Conservation (phyloP, 768 basidiomycete genomes). For the Kwoniella sp. region DNA sequence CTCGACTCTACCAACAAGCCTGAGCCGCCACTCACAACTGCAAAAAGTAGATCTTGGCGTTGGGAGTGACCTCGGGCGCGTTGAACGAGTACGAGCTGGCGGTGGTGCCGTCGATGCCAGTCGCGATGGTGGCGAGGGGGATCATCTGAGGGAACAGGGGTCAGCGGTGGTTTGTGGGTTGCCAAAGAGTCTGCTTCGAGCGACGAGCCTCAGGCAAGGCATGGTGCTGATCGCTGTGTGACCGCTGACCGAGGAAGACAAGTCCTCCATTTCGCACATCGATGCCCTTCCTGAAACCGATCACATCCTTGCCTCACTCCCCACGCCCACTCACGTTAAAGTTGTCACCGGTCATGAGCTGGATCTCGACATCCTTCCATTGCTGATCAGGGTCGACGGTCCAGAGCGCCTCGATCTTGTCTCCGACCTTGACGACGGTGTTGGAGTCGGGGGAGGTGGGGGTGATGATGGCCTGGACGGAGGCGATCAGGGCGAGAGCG, state of each 20-base stretch:
- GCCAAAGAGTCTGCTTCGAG: too few relatives aligned
- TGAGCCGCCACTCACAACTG: constrained; percentile 32
- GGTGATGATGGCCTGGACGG: constrained; percentile 21
- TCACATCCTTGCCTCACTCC: too few relatives aligned
- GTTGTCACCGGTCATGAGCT: constrained; percentile 47
- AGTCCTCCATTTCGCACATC: too few relatives aligned
- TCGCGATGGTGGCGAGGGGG: constrained; percentile 24
- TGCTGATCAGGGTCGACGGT: constrained; percentile 28
- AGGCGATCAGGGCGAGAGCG: constrained; percentile 12
- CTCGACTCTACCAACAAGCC: too few relatives aligned
- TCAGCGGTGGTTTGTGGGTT: too few relatives aligned
- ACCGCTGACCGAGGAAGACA: too few relatives aligned
- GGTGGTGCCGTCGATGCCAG: constrained; percentile 39
- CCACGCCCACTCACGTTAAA: constrained; percentile 23
- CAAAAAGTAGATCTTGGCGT: constrained; percentile 47
- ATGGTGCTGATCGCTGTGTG: too few relatives aligned
- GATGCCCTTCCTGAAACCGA: too few relatives aligned
- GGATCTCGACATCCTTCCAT: constrained; percentile 38
- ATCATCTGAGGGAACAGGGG: constrained; percentile 22
- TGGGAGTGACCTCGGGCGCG: constrained; percentile 41
- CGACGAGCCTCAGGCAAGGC: too few relatives aligned
- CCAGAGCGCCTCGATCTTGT: constrained; percentile 33
- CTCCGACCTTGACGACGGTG: constrained; percentile 39
- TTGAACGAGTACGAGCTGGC: constrained; percentile 21
- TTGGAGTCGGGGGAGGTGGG: constrained; percentile 39